phyloP scores from a whole-genome alignment of 176 grass and related monocot species.

The Raddia guianensis region DNA sequence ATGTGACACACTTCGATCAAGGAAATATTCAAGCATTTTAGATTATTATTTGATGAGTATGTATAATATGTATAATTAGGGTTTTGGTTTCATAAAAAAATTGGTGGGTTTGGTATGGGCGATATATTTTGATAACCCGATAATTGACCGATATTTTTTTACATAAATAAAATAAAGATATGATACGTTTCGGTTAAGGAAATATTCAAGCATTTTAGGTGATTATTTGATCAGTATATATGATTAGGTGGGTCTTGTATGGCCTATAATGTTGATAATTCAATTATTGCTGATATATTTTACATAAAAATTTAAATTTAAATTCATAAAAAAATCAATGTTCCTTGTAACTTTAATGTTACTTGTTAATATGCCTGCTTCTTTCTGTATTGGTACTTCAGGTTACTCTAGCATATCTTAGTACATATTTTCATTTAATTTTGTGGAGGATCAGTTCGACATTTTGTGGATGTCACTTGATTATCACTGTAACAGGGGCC shows the following conservation, averaged over 20 bases:
- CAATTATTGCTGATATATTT: no score
- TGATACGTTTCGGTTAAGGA: background rate
- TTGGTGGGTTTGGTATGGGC: no score
- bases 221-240: background rate
- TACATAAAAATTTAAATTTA: no score
- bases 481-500: background rate
- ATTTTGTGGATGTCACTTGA: slow-evolving; percentile 5
- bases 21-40: background rate
- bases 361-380: background rate
- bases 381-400: background rate
- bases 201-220: background rate
- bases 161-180: no score
- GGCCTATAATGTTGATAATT: no score
- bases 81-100: no score
- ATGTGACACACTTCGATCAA: background rate
- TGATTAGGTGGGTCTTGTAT: no score
- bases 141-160: no score
- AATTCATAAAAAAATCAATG: no score
- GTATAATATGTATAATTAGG: background rate
- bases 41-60: background rate
- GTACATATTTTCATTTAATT: slow-evolving; percentile 9
- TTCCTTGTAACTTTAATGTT: background rate
- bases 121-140: no score
- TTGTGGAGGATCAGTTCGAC: background rate
- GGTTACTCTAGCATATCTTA: background rate